Percentiles rank a stretch among this genome's conserved stretches.
phyloP scores from a whole-genome alignment of 1,284 basidiomycete genomes.

The Pholiota adiposa region DNA sequence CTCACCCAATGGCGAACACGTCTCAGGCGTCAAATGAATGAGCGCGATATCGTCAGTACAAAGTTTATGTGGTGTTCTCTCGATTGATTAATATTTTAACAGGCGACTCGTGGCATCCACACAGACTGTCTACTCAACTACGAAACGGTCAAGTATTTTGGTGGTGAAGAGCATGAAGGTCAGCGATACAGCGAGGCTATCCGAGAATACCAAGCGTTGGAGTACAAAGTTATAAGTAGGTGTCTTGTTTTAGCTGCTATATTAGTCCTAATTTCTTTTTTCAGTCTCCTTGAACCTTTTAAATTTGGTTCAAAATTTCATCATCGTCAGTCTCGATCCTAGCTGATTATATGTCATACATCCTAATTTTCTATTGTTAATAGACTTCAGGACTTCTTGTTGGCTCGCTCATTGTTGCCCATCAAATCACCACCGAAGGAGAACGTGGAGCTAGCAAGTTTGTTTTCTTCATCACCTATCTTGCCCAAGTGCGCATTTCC shows the following conservation, averaged over 20 bases:
- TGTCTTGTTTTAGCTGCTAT: slow-evolving; percentile 16
- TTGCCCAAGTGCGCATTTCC: slow-evolving; percentile 75
- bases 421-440: slow-evolving; percentile 58
- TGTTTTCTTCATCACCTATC: slow-evolving; percentile 81
- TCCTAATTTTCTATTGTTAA: slow-evolving; percentile 9
- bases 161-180: slow-evolving; percentile 81
- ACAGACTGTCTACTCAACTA: slow-evolving; percentile 83
- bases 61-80: background rate
- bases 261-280: slow-evolving; percentile 14
- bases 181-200: slow-evolving; percentile 76
- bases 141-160: slow-evolving; percentile 87
- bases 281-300: slow-evolving; percentile 72
- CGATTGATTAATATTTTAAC: background rate
- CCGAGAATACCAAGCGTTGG: slow-evolving; percentile 75
- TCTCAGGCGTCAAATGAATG: slow-evolving; percentile 76
- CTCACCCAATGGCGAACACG: slow-evolving; percentile 76
- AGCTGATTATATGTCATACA: background rate
- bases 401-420: slow-evolving; percentile 78
- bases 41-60: slow-evolving; percentile 64
- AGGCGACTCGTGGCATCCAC: slow-evolving; percentile 78
- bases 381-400: slow-evolving; percentile 77
- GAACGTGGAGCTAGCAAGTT: slow-evolving; percentile 60
- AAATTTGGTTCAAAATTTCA: slow-evolving; percentile 79
- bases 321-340: slow-evolving; percentile 56
- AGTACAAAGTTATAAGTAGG: slow-evolving; percentile 76